Evolutionary conservation across 2,329 filamentous ascomycete genomes (phyloP).

Genomic region (Penicillium carneum): DNA sequence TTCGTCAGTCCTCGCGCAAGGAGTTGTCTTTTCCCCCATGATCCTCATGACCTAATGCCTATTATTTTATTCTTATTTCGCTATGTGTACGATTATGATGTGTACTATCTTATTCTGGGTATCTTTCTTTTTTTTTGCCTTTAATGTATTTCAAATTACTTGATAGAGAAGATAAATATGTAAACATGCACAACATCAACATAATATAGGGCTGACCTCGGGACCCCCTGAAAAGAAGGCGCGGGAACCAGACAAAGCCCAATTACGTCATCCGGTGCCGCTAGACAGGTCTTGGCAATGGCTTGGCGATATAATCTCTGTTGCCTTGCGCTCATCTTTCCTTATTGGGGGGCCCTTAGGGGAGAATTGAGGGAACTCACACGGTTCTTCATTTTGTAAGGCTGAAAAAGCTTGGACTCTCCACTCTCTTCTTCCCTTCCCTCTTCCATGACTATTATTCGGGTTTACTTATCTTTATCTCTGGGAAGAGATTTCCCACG

Average conservation of each 20-base stretch:
- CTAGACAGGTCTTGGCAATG: background rate
- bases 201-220: background rate
- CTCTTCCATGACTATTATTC: background rate
- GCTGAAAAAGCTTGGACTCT: slow-evolving; percentile 27
- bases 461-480: background rate
- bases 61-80: background rate
- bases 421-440: no score
- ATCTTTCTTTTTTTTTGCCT: background rate
- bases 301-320: slow-evolving; percentile 9
- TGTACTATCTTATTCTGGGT: background rate
- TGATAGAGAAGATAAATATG: background rate
- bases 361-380: no score
- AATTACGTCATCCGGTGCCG: background rate
- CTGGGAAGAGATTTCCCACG: background rate
- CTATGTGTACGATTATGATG: background rate
- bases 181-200: no score
- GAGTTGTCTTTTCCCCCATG: slow-evolving; percentile 1
- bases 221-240: background rate
- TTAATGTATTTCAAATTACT: background rate
- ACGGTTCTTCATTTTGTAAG: slow-evolving; percentile 24
- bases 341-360: background rate
- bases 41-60: background rate
- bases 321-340: slow-evolving; percentile 1
- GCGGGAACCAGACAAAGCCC: no score
- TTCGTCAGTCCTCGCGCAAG: slow-evolving; percentile 6